Evolutionary conservation across 805 yeast species (phyloP), one percentile per base, ranked within the genome.

Genomic region (Lipomyces spencermartinsiae): DNA sequence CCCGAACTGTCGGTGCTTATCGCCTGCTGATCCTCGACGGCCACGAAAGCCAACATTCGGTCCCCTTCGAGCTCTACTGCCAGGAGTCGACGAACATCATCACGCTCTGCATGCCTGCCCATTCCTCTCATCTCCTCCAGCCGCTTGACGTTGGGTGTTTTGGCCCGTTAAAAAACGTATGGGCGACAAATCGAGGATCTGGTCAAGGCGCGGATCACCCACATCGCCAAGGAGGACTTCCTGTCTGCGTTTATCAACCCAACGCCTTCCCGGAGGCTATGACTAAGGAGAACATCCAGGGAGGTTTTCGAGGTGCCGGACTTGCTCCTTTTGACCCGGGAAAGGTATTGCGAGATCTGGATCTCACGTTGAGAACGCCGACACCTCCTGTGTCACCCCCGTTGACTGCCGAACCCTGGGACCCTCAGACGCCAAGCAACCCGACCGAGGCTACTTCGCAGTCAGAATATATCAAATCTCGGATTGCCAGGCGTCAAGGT

Each of bases 51-150:
- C 67, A 64, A 35, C 34, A 14, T 16, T 64, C 64, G 25, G 58
- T 54, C 1, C 35, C 1, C 1, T 25, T 2, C 31, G 31, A 22
- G 29, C 2, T 2, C 1, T 25, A 25, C 29, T 25, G 29, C 29
- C 1, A 25, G 29, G 29, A 25, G n/a, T n/a, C n/a, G 3, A 25
- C 1, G 2, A 25, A 25, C 29, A 25, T 25, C 29, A 25, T 25
- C 29, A 57, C 62, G 2, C 63, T 62, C 29, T 63, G 63, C 29
- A 63, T 58, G 64, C 59, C 67, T 49, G 31, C 67, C 8, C 67
- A 64, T 61, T 64, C 67, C 9, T 61, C 65, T 8, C 65, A 64
- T 19, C 2, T 43, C 4, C 65, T 61, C 16, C 67, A 64, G 46
- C 67, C 60, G 7, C 54, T 64, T 3, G 63, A 64, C 29, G 60